phyloP scores from a whole-genome alignment of 1,284 basidiomycete genomes.

The Cryptococcus floricola region DNA sequence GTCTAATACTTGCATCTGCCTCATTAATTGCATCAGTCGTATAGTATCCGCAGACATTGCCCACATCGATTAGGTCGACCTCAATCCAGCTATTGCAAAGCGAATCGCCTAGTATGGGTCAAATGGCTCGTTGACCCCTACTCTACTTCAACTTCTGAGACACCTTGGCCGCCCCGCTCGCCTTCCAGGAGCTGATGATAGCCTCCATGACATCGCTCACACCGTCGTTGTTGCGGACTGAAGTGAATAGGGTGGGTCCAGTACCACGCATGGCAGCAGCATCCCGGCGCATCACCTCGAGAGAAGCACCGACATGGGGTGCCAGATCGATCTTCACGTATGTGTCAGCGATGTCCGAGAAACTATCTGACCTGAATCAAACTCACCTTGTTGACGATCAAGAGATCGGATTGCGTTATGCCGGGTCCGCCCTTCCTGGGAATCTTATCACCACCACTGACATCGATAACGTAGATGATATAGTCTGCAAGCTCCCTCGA shows the following conservation, averaged over 20 bases:
- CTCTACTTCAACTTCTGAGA: no score
- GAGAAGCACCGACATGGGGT: conserved; percentile 83
- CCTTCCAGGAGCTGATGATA: conserved; percentile 79
- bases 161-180: conserved; percentile 49
- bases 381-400: conserved; percentile 88
- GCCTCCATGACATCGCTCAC: conserved; percentile 79
- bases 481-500: conserved; percentile 94
- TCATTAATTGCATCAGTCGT: no score
- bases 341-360: not conserved
- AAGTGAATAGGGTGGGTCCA: conserved; percentile 89
- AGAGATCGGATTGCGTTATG: conserved; percentile 82
- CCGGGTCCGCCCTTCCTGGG: conserved; percentile 97
- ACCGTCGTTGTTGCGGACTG: conserved; percentile 73
- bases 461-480: conserved; percentile 82
- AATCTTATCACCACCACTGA: conserved; percentile 91
- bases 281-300: conserved; percentile 93
- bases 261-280: conserved; percentile 88
- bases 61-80: no score
- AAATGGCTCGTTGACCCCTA: no score
- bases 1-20: no score
- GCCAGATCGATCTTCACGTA: conserved; percentile 79
- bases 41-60: no score
- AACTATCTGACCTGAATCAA: no score
- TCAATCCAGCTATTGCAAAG: no score
- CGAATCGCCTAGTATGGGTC: no score